These are phyloP conservation scores for Tausonia pullulans DNA, from an alignment of 1,284 basidiomycete species.

Conservation along the genomic window DNA sequence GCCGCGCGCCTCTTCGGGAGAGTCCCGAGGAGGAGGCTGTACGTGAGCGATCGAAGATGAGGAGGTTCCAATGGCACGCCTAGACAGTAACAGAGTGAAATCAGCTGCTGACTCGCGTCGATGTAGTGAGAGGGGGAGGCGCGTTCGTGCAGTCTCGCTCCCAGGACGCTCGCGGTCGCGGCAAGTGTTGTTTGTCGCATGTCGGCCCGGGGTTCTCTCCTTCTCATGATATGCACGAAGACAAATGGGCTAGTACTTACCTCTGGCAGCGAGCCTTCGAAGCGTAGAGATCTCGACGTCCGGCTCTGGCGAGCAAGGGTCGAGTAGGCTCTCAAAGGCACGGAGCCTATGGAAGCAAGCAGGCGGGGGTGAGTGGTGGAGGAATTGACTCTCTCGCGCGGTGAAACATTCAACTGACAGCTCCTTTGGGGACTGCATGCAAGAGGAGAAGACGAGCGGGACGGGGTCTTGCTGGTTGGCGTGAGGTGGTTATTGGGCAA, in stretches of 20 bases:
- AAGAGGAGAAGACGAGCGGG: too few species aligned
- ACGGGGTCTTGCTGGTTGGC: too few species aligned
- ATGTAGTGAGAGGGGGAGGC: background rate
- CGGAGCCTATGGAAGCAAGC: constrained; percentile 22
- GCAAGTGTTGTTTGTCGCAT: background rate
- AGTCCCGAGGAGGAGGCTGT: constrained; percentile 29
- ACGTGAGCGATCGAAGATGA: constrained; percentile 31
- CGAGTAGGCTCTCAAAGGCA: constrained; percentile 31
- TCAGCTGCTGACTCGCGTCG: background rate
- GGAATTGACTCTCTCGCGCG: too few species aligned
- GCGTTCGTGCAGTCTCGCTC: background rate
- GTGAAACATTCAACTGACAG: too few species aligned
- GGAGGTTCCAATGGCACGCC: constrained; percentile 32
- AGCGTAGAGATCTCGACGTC: constrained; percentile 27
- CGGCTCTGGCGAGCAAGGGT: constrained; percentile 24
- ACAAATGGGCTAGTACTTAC: constrained; percentile 17
- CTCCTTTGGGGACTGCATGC: too few species aligned
- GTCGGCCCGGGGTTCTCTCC: too few species aligned
- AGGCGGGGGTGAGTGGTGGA: background rate
- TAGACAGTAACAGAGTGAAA: constrained; percentile 8
- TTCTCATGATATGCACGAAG: background rate
- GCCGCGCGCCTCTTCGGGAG: constrained; percentile 25
- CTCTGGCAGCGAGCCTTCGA: constrained; percentile 28
- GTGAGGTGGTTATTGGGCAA: too few species aligned
- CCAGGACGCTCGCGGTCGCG: too few species aligned